A percentile compares a stretch with the other conserved stretches of the same genome.
phyloP scores from a whole-genome alignment of 805 yeast genomes.

The Cyberlindnera suaveolens region DNA sequence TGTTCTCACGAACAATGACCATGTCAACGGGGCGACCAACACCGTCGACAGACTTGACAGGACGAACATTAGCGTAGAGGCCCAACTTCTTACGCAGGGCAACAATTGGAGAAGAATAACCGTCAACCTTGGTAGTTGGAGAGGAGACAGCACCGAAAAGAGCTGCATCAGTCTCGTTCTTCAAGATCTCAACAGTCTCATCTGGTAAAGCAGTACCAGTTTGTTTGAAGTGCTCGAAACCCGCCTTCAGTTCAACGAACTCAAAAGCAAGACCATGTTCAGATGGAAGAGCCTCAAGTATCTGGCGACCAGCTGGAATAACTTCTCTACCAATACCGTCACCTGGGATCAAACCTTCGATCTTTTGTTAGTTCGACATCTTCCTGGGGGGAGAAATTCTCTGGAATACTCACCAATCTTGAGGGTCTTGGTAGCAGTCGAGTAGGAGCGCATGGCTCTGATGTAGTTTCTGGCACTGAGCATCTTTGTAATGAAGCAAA shows the following conservation, averaged over 20 bases:
- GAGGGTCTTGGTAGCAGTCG: slow-evolving; percentile 39
- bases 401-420: slow-evolving; percentile 37
- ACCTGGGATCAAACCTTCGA: slow-evolving; percentile 75
- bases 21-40: slow-evolving; percentile 87
- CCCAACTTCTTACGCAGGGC: slow-evolving; percentile 96
- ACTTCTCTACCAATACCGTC: slow-evolving; percentile 98
- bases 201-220: slow-evolving; percentile 97
- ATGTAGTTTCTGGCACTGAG: slow-evolving; percentile 8
- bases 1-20: slow-evolving; percentile 97
- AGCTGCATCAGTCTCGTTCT: slow-evolving; percentile 90
- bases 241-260: slow-evolving; percentile 86
- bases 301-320: slow-evolving; percentile 90
- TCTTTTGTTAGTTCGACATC: slow-evolving; percentile 19
- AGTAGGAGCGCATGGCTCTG: slow-evolving; percentile 23
- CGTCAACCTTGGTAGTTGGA: slow-evolving; percentile 89
- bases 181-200: slow-evolving; percentile 73
- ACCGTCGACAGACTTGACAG: slow-evolving; percentile 89
- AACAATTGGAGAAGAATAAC: slow-evolving; percentile 97
- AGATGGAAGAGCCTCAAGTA: slow-evolving; percentile 78
- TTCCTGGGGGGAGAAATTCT: background rate
- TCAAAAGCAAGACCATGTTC: slow-evolving; percentile 72
- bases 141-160: slow-evolving; percentile 96
- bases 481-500: slow-evolving; percentile 1
- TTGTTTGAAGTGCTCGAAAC: slow-evolving; percentile 86
- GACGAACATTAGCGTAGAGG: slow-evolving; percentile 93